phyloP scores from a whole-genome alignment of 2,329 filamentous ascomycete species.

The Paecilomyces fulvus region DNA sequence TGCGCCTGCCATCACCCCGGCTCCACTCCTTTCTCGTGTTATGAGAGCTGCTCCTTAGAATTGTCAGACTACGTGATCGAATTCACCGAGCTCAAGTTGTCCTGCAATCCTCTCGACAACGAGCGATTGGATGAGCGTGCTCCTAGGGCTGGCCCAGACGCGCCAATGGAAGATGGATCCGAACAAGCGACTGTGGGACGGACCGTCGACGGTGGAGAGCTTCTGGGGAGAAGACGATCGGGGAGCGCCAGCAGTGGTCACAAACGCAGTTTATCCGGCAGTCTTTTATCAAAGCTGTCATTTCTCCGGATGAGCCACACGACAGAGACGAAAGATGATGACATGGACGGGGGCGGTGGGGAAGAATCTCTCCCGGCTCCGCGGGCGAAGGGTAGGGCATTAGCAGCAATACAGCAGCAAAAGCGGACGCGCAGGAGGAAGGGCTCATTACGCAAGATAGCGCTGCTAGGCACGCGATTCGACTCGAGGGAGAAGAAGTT shows the following conservation, averaged over 20 bases:
- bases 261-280: slow-evolving; percentile 52
- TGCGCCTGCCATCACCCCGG: not conserved
- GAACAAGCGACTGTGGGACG: slow-evolving; percentile 17
- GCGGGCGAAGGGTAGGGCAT: slow-evolving; percentile 39
- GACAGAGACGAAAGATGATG: slow-evolving; percentile 26
- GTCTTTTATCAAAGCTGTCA: slow-evolving; percentile 60
- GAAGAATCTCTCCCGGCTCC: slow-evolving; percentile 18
- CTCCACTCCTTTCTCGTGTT: not conserved
- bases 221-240: slow-evolving; percentile 3
- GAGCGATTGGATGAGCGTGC: slow-evolving; percentile 12
- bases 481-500: slow-evolving; percentile 26
- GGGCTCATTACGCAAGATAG: slow-evolving; percentile 80
- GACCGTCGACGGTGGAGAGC: slow-evolving; percentile 14
- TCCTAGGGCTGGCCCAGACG: slow-evolving; percentile 14
- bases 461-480: slow-evolving; percentile 57
- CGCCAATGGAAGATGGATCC: slow-evolving; percentile 28
- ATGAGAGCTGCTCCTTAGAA: not conserved
- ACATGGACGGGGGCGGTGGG: slow-evolving; percentile 12
- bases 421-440: slow-evolving; percentile 60
- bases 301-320: slow-evolving; percentile 51
- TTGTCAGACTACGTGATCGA: not conserved
- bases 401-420: slow-evolving; percentile 42
- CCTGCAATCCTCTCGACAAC: not conserved
- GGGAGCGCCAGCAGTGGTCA: slow-evolving; percentile 28
- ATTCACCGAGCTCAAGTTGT: not conserved